Conservation (phyloP, 495 filamentous ascomycete genomes). For the Penicillium dipodomyicola region DNA sequence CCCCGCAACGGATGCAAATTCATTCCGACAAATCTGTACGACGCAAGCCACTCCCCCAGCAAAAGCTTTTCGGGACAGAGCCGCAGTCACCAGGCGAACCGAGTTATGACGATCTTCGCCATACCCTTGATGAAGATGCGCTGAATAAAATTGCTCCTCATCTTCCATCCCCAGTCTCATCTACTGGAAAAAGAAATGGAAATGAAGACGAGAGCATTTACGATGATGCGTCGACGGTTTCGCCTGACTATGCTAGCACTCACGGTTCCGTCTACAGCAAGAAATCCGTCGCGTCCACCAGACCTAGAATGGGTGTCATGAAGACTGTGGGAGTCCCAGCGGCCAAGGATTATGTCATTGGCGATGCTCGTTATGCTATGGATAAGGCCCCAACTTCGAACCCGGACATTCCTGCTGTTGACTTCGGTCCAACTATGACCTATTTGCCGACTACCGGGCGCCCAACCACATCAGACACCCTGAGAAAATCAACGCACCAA, state of each 20-base stretch:
- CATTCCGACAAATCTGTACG: slow-evolving; percentile 48
- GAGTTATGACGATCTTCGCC: slow-evolving; percentile 62
- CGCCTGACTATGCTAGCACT: slow-evolving; percentile 70
- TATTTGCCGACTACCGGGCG: slow-evolving; percentile 56
- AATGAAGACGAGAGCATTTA: slow-evolving; percentile 50
- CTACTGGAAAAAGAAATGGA: slow-evolving; percentile 14
- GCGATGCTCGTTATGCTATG: slow-evolving; percentile 56
- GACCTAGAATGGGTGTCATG: slow-evolving; percentile 76
- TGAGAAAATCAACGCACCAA: slow-evolving; percentile 39
- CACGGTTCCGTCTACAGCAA: slow-evolving; percentile 61
- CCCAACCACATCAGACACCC: slow-evolving; percentile 38
- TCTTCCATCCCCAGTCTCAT: slow-evolving; percentile 33
- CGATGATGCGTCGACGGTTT: slow-evolving; percentile 47
- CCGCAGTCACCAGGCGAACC: slow-evolving; percentile 35
- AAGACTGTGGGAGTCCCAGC: slow-evolving; percentile 71
- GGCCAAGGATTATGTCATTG: slow-evolving; percentile 54
- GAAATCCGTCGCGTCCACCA: slow-evolving; percentile 57
- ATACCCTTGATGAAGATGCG: slow-evolving; percentile 63
- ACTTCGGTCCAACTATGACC: slow-evolving; percentile 79
- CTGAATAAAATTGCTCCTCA: slow-evolving; percentile 50
- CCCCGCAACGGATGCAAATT: slow-evolving; percentile 23
- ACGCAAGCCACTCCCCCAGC: slow-evolving; percentile 64
- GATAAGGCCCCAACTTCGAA: slow-evolving; percentile 33
- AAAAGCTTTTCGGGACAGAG: slow-evolving; percentile 12
- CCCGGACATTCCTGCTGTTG: slow-evolving; percentile 67